Conservation (phyloP, 495 filamentous ascomycete species). For the Penicillium daleae region DNA sequence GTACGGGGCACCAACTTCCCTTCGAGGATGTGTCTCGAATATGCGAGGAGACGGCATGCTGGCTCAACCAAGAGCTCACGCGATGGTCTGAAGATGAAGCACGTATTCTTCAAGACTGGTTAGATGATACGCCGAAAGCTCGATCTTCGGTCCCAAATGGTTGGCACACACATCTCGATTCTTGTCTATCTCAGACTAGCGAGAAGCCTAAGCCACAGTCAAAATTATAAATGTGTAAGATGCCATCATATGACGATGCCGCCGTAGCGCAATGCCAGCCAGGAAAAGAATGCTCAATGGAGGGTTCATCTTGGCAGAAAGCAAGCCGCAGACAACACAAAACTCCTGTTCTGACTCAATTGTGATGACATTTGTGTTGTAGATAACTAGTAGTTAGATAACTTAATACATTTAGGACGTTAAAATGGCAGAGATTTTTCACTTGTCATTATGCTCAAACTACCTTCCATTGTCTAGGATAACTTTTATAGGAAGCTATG, state of each 20-base stretch:
- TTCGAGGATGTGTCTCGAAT: conserved; percentile 58
- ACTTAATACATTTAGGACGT: no score
- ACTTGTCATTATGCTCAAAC: no score
- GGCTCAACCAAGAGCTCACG: background rate
- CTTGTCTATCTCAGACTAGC: background rate
- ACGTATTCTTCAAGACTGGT: background rate
- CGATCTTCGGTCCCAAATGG: background rate
- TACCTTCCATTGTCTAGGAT: no score
- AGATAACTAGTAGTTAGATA: no score
- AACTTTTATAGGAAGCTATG: no score
- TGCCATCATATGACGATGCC: background rate
- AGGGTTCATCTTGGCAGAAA: no score
- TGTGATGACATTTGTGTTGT: no score
- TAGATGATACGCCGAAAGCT: background rate
- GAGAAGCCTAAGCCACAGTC: background rate
- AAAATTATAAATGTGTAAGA: background rate
- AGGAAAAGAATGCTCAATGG: no score
- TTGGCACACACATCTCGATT: background rate
- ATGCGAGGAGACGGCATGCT: conserved; percentile 39
- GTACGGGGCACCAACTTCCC: conserved; percentile 68
- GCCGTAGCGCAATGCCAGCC: no score
- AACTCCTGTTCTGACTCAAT: no score
- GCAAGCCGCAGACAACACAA: no score
- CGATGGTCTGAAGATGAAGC: conserved; percentile 4
- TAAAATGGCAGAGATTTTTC: no score